Conservation (phyloP, 371 early-diverging fungal genomes). For the Dentiscutata heterogama region DNA sequence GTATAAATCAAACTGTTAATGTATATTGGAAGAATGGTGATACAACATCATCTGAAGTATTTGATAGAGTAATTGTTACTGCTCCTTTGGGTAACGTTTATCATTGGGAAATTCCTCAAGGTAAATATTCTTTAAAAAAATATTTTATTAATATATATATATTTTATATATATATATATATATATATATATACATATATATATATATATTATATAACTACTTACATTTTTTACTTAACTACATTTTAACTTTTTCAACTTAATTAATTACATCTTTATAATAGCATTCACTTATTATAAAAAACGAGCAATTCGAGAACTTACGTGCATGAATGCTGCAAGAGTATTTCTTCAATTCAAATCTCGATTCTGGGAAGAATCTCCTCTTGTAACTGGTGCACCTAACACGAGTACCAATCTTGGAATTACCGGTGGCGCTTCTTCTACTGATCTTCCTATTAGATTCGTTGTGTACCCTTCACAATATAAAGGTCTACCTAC, state of each 20-base stretch:
- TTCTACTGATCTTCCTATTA: slow-evolving; percentile 6
- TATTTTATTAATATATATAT: no score
- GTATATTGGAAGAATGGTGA: neutral
- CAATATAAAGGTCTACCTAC: neutral
- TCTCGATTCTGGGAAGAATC: slow-evolving; percentile 8
- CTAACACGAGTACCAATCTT: neutral
- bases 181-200: no score
- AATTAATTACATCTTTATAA: no score
- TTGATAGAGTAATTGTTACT: slow-evolving; percentile 18
- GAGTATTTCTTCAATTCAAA: slow-evolving; percentile 6
- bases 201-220: no score
- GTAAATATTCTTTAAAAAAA: no score
- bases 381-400: neutral
- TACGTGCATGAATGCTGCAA: neutral
- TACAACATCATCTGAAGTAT: neutral
- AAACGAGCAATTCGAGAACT: slow-evolving; percentile 2
- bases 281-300: neutral
- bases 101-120: slow-evolving; percentile 11
- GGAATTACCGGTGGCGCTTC: slow-evolving; percentile 7
- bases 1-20: neutral
- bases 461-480: neutral
- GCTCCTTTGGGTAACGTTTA: neutral
- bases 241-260: no score
- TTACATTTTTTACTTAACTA: no score
- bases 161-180: no score